Evolutionary conservation across 192 early-diverging fungal genomes (phyloP), one percentile per base, ranked within the genome.

Genomic region (Mortierella claussenii): DNA sequence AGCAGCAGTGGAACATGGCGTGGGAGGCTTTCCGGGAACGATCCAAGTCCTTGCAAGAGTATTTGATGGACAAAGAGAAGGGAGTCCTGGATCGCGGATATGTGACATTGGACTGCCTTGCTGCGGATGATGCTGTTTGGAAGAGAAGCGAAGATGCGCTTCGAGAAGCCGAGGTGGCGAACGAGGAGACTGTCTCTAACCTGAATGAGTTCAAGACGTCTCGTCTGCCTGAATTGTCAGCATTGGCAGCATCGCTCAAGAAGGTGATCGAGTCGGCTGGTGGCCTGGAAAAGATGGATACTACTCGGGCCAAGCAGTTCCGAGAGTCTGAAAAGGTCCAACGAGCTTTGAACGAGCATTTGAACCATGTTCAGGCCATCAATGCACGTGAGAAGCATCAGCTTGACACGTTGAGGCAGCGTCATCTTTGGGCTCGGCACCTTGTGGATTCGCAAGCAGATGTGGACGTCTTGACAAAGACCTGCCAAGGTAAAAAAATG

Each of bases 1-100:
- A 75, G 45, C 56, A 75, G 36, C 62, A 75, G 26, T 75, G 71
- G 71, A 52, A 75, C 28, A 17, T 65, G 42, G 62, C 71, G 20
- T 75, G 71, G 71, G 33, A 44, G 5, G 34, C 62, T 13, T 75
- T 75, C 43, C 32, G 47, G 0, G 58, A 75, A 18, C 50, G 63
- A 12, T 49, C 57, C 3, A 9, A 36, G 33, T n/a, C 52, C 20
- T 42, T 75, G 37, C 34, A 65, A 34, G 46, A 66, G 27, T 75
- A 75, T 42, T 63, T 75, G 32, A 31, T 55, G 11, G 52, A 55
- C 3, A 4, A 37, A 2, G 71, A 65, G 57, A 36, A 47, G 20
- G 37, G 58, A 17, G 42, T 55, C n/a, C 0, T n/a, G 11, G 63
- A 42, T 10, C 62, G 71, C 0, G 71, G 58, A 15, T 44, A 40